Evolutionary conservation across 2,329 filamentous ascomycete species (phyloP), one percentile per base, ranked within the genome.

Genomic region (Fusarium illudens): DNA sequence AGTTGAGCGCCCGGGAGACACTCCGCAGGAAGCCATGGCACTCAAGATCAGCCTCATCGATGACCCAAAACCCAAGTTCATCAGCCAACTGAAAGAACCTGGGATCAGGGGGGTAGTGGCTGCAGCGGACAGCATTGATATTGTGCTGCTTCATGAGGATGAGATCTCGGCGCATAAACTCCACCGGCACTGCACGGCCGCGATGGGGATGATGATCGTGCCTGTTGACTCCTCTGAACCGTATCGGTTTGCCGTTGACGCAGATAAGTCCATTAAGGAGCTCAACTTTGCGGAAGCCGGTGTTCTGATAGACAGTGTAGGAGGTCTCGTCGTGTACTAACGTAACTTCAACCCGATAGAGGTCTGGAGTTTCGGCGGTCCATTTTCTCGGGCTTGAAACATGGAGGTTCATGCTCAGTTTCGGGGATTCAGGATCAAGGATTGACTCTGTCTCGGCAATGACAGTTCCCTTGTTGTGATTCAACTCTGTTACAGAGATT

Each of bases 121-220:
- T 89, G 1, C 87, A 90, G 2, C 90, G 86, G 19, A 92, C 83
- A 4, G 89, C 88, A 68, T 92, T 93, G 75, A 92, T 85, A 65
- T 91, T 91, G 78, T 90, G 84, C 4, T 78, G 79, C 73, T 91
- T 92, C 89, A 92, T 92, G 4, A 84, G 77, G 7, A 89, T 66
- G 12, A 92, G 79, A 67, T 92, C 90, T 17, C 17, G 20, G 4
- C 33, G 22, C 12, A 60, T 33, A 12, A 52, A 52, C 30, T 52
- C 49, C 6, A 30, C 6, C 13, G 49, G 20, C 3, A 52, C 49
- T 3, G 49, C 8, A 3, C 49, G 13, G 13, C 49, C 49, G 0
- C 15, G 9, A 15, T 37, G 17, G 12, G 22, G 58, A 3, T 60
- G 58, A 9, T 60, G 58, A 3, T 60, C 58, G n/a, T 60, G 58